Evolutionary conservation across 2,329 filamentous ascomycete genomes (phyloP), one percentile per base, ranked within the genome.

Genomic region (Monosporascus sp.): DNA sequence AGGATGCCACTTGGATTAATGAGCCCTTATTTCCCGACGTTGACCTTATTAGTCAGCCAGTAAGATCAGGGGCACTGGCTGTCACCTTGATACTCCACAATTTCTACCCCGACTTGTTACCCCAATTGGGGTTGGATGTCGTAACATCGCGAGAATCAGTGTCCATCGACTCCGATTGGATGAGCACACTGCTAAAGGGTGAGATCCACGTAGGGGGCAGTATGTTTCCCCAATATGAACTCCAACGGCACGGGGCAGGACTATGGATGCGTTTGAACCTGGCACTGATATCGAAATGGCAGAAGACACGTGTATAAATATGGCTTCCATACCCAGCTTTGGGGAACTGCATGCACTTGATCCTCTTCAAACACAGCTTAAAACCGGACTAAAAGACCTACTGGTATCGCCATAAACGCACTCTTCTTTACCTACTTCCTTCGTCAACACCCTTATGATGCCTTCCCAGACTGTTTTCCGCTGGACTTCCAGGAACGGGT

Each of bases 381-480:
- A 51, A 47, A 14, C 25, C n/a, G 41, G 24, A 31, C 48, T 5
- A 45, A 8, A 18, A 9, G n/a, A 14, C 17, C 17, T 41, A 2
- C 31, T 43, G 7, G 1, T n/a, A 25, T 6, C 15, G 47, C 14
- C 11, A 22, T 6, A 17, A 38, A 18, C 25, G 37, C 31, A 25
- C 5, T 8, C 37, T 15, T 25, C 9, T 41, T 22, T 15, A 9
- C 39, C 8, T 15, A 3, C 22, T 38, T 25, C 25, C 18, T 41
- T 6, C 27, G 1, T 25, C 6, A 15, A 48, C 37, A 17, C 9
- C 25, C 8, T 3, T 31, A 49, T 48, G 6, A 59, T 59, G 55
- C 44, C 57, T 31, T 47, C 55, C 20, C 58, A 59, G 31, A 60
- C 56, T 9, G 55, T 61, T 7, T 61, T 55, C 51, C 58, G 59